Evolutionary conservation across 2,329 filamentous ascomycete species (phyloP), one percentile per base, ranked within the genome.

Genomic region (Trichophyton verrucosum): DNA sequence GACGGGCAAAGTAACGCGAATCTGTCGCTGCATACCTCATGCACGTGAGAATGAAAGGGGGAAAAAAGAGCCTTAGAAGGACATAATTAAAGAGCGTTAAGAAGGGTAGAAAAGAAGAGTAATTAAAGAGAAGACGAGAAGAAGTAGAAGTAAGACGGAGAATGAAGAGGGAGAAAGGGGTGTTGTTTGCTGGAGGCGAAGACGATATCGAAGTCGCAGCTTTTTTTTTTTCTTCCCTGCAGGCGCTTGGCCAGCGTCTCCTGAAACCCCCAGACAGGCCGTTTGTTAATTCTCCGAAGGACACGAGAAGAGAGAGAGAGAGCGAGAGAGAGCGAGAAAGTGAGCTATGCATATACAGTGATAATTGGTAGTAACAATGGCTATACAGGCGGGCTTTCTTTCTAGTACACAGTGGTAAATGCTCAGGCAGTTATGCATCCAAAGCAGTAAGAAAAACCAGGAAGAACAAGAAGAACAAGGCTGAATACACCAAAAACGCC

Each of bases 71-170:
- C 46, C 57, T 60, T 60, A 65, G 60, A 62, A 61, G 49, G 51
- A 36, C 64, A 65, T 65, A 46, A 56, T 65, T 55, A 65, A 65
- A 46, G 64, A 65, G 63, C 38, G 64, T 63, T 33, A 55, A 63
- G 64, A 65, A 65, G 17, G 27, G n/a, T 15, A 38, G 33, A 11
- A 15, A 44, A 17, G 40, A 17, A 44, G 40, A 44, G 11, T 13
- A n/a, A 44, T 44, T 8, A 44, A 44, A 44, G 4, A 42, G 38
- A 4, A 42, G 15, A n/a, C 38, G 7, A 4, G 44, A 57, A n/a
- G 44, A 17, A 17, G 44, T 20, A 44, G 27, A 27, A 51, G 33
- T 24, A 60, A 20, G 49, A 61, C 42, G 44, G 27, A 30, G 17
- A 8, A 36, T n/a, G 20, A 30, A 44, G 9, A 15, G 42, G 17